phyloP scores from a whole-genome alignment of 306 rosid genomes.

The Neltuma alba region DNA sequence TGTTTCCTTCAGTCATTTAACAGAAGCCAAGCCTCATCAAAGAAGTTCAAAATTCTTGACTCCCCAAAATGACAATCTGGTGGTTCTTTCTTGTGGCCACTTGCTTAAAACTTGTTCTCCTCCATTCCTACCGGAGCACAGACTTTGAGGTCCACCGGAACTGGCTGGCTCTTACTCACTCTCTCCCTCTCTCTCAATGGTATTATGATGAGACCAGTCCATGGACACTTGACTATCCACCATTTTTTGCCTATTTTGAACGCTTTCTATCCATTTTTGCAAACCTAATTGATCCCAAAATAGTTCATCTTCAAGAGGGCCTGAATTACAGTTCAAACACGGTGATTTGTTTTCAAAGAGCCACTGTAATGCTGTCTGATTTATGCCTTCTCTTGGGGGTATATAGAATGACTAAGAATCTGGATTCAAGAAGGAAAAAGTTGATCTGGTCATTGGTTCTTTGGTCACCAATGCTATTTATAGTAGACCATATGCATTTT shows the following conservation, averaged over 20 bases:
- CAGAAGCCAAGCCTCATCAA: slow-evolving; percentile 37
- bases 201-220: slow-evolving; percentile 82
- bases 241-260: slow-evolving; percentile 82
- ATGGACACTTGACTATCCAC: slow-evolving; percentile 94
- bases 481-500: slow-evolving; percentile 90
- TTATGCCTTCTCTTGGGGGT: slow-evolving; percentile 71
- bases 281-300: slow-evolving; percentile 64
- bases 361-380: slow-evolving; percentile 70
- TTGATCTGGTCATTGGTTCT: slow-evolving; percentile 68
- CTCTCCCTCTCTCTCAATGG: slow-evolving; percentile 90
- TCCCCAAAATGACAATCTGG: slow-evolving; percentile 41
- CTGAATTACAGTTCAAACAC: slow-evolving; percentile 56
- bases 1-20: slow-evolving; percentile 3
- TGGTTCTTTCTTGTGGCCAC: slow-evolving; percentile 71
- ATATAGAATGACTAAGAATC: slow-evolving; percentile 53
- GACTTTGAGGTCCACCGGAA: slow-evolving; percentile 92
- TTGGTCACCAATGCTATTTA: slow-evolving; percentile 91
- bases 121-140: slow-evolving; percentile 80
- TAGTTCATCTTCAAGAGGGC: slow-evolving; percentile 72
- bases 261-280: slow-evolving; percentile 67
- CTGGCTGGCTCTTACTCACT: slow-evolving; percentile 82
- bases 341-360: slow-evolving; percentile 71
- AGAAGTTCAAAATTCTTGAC: slow-evolving; percentile 19
- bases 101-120: slow-evolving; percentile 73
- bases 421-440: slow-evolving; percentile 57